phyloP scores from a whole-genome alignment of 306 rosid species.

The Vigna angularis region DNA sequence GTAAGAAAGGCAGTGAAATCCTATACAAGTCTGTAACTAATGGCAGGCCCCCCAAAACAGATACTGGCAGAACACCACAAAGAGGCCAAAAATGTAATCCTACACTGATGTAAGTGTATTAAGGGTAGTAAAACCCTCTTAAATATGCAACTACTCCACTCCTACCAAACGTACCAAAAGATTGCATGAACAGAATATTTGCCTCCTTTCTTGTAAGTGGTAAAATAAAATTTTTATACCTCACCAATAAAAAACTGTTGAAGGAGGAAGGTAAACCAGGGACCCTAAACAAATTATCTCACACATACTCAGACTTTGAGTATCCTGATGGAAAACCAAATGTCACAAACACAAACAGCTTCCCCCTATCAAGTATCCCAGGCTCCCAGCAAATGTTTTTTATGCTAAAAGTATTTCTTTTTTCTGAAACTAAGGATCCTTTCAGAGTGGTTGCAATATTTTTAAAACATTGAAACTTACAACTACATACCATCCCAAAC shows the following conservation, averaged over 20 bases:
- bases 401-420: conserved; percentile 15
- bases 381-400: conserved; percentile 18
- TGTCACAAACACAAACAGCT: conserved; percentile 1
- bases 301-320: conserved; percentile 26
- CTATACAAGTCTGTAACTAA: conserved; percentile 3
- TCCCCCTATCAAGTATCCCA: neutral
- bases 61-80: neutral
- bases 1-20: neutral
- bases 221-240: neutral
- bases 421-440: neutral
- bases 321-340: conserved; percentile 5
- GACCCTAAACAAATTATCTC: neutral
- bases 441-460: no score
- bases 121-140: conserved; percentile 1
- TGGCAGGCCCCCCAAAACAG: conserved; percentile 21
- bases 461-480: no score
- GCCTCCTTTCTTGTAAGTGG: no score
- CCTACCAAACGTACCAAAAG: conserved; percentile 18
- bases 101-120: neutral
- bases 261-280: conserved; percentile 15
- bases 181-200: conserved; percentile 14
- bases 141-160: conserved; percentile 1
- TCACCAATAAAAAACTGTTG: neutral
- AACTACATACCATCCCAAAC: no score
- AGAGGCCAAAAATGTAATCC: conserved; percentile 5